A percentile compares a stretch with the other conserved stretches of the same genome.
Evolutionary conservation across 2,329 filamentous ascomycete species (phyloP).

Genomic region (Fusarium mexicanum): DNA sequence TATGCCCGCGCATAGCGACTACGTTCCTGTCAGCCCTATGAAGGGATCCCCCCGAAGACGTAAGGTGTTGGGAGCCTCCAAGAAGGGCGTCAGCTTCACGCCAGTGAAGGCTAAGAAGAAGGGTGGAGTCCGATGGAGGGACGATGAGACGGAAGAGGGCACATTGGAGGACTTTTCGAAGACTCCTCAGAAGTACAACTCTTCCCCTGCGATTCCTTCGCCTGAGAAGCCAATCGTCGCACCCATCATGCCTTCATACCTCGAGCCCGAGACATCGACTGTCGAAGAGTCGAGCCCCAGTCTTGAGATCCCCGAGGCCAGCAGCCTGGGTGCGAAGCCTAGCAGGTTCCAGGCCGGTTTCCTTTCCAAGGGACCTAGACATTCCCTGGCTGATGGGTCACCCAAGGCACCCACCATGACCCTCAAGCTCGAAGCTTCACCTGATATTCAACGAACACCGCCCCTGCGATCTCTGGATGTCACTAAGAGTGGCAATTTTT

Average conservation of each 20-base stretch:
- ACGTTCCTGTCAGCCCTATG: slow-evolving; percentile 60
- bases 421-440: slow-evolving; percentile 63
- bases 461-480: slow-evolving; percentile 63
- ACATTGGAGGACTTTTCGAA: slow-evolving; percentile 90
- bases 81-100: slow-evolving; percentile 82
- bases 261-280: slow-evolving; percentile 27
- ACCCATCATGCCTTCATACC: slow-evolving; percentile 36
- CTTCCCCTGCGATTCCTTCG: slow-evolving; percentile 59
- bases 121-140: slow-evolving; percentile 89
- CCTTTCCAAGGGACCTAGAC: slow-evolving; percentile 66
- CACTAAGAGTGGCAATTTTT: slow-evolving; percentile 61
- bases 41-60: slow-evolving; percentile 84
- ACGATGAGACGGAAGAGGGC: slow-evolving; percentile 85
- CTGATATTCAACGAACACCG: slow-evolving; percentile 46
- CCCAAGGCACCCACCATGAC: slow-evolving; percentile 65
- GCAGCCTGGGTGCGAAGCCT: slow-evolving; percentile 59
- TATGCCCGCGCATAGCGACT: slow-evolving; percentile 46
- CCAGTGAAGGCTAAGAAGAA: slow-evolving; percentile 81
- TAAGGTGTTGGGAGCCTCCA: slow-evolving; percentile 66
- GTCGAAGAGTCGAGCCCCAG: slow-evolving; percentile 67
- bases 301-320: slow-evolving; percentile 62
- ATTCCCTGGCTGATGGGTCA: slow-evolving; percentile 64
- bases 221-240: slow-evolving; percentile 47
- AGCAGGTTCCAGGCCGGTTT: slow-evolving; percentile 91
- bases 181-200: slow-evolving; percentile 78